Evolutionary conservation across 768 basidiomycete species (phyloP).

Genomic region (Neoboletus subvelutipes): DNA sequence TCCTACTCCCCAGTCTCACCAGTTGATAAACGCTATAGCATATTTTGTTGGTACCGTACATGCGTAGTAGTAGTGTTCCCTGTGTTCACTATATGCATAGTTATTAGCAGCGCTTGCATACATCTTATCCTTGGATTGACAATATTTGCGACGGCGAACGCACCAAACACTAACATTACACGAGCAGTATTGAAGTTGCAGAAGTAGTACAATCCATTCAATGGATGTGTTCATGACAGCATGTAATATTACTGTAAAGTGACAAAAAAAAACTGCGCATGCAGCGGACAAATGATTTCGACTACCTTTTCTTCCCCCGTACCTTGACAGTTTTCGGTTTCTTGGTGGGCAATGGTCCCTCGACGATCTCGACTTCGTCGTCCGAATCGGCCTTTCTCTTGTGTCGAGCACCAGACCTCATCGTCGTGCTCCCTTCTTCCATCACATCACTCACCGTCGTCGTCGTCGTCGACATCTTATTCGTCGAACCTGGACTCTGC

Average conservation of each 20-base stretch:
- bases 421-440: constrained; percentile 38
- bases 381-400: constrained; percentile 60
- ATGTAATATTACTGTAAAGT: too few relatives aligned
- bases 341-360: constrained; percentile 43
- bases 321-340: constrained; percentile 33
- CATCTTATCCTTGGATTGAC: too few relatives aligned
- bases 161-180: not conserved
- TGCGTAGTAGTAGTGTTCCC: not conserved
- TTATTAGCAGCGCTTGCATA: too few relatives aligned
- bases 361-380: constrained; percentile 55
- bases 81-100: not conserved
- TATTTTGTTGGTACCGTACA: not conserved
- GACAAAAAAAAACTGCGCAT: not conserved
- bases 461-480: constrained; percentile 44
- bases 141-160: too few relatives aligned
- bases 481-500: constrained; percentile 49
- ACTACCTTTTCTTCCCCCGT: constrained; percentile 44
- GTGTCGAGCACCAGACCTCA: not conserved
- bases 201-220: not conserved
- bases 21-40: not conserved
- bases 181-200: not conserved
- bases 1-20: not conserved
- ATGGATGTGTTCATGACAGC: not conserved
- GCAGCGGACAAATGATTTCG: not conserved
- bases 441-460: constrained; percentile 44